Evolutionary conservation across 805 yeast species (phyloP).

Genomic region (Kuraishia ogatae): DNA sequence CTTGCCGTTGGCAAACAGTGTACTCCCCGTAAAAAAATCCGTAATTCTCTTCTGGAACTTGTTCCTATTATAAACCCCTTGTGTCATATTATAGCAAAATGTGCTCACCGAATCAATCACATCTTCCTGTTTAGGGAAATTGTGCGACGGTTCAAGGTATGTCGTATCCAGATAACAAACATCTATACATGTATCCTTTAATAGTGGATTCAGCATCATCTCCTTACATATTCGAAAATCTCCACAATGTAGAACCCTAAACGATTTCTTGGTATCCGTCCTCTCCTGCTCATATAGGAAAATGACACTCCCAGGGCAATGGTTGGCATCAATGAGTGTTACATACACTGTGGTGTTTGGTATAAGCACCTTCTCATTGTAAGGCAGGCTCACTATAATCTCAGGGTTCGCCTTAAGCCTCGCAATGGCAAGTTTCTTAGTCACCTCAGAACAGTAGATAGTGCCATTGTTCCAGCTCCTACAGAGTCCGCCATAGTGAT

Average conservation of each 20-base stretch:
- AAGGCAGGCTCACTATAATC: slow-evolving; percentile 29
- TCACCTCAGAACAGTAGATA: slow-evolving; percentile 66
- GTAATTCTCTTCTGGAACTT: slow-evolving; percentile 23
- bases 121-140: slow-evolving; percentile 68
- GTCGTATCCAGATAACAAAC: slow-evolving; percentile 85
- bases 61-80: slow-evolving; percentile 17
- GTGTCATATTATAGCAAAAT: slow-evolving; percentile 34
- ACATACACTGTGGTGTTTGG: slow-evolving; percentile 40
- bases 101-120: slow-evolving; percentile 56
- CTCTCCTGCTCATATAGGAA: slow-evolving; percentile 53
- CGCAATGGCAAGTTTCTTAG: slow-evolving; percentile 46
- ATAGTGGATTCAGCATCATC: slow-evolving; percentile 34
- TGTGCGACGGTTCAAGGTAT: slow-evolving; percentile 64
- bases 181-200: slow-evolving; percentile 31
- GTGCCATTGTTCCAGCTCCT: slow-evolving; percentile 69
- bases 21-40: slow-evolving; percentile 21
- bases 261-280: slow-evolving; percentile 11
- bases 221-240: slow-evolving; percentile 69
- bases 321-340: slow-evolving; percentile 75
- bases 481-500: slow-evolving; percentile 84
- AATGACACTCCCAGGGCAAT: slow-evolving; percentile 92
- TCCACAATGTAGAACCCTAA: slow-evolving; percentile 72
- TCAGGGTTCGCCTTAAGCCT: slow-evolving; percentile 47
- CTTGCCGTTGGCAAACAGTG: slow-evolving; percentile 4
- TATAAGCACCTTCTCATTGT: slow-evolving; percentile 30